Evolutionary conservation across 176 grass and related monocot genomes (phyloP).

Genomic region (Triticum aestivum): DNA sequence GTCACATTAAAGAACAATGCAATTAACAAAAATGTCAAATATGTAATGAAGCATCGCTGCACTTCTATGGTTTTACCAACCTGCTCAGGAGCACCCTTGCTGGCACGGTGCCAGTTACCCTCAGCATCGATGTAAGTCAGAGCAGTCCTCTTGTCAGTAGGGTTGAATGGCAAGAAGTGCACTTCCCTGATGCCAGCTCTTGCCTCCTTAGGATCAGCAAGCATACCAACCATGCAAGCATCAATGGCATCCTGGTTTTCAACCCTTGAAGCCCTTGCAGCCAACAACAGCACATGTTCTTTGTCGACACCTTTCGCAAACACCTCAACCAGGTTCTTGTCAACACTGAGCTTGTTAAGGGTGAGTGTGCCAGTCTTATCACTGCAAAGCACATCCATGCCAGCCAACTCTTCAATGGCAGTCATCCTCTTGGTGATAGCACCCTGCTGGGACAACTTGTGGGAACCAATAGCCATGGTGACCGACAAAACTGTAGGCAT

Average conservation of each 20-base stretch:
- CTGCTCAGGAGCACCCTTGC: slow-evolving; percentile 99
- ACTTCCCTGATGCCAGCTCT: slow-evolving; percentile 92
- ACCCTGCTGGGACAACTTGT: slow-evolving; percentile 93
- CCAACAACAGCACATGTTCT: slow-evolving; percentile 79
- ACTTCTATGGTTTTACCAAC: slow-evolving; percentile 16
- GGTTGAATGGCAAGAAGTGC: slow-evolving; percentile 99
- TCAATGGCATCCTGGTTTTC: slow-evolving; percentile 99
- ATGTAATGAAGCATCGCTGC: neutral
- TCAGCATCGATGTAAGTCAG: slow-evolving; percentile 81
- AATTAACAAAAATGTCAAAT: neutral
- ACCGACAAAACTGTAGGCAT: slow-evolving; percentile 95
- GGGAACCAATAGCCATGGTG: slow-evolving; percentile 97
- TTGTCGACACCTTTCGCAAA: slow-evolving; percentile 80
- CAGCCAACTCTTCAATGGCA: slow-evolving; percentile 96
- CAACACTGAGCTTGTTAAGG: slow-evolving; percentile 91
- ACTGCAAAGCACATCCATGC: slow-evolving; percentile 96
- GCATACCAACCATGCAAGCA: slow-evolving; percentile 98
- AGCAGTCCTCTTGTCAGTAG: slow-evolving; percentile 97
- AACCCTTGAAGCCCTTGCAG: slow-evolving; percentile 77
- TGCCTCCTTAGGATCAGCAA: slow-evolving; percentile 98
- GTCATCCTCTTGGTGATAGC: slow-evolving; percentile 99
- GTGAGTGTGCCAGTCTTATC: slow-evolving; percentile 96
- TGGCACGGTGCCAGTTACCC: slow-evolving; percentile 89
- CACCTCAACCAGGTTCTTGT: slow-evolving; percentile 88
- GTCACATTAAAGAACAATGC: slow-evolving; percentile 20